Evolutionary conservation across 257 asterid genomes (phyloP).

Genomic region (Scutellaria galericulata): DNA sequence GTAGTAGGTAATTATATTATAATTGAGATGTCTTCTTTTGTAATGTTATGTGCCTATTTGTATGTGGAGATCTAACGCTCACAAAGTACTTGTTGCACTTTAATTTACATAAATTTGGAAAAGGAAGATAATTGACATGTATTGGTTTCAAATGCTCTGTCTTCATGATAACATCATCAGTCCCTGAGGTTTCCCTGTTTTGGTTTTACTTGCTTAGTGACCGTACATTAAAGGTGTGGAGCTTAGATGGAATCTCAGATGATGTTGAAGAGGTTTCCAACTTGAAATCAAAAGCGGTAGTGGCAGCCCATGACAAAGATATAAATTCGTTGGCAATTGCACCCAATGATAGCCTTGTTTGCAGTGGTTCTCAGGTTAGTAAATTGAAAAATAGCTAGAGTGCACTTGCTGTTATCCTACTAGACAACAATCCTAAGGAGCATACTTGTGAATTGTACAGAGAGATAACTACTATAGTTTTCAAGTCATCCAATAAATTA

Average conservation of each 20-base stretch:
- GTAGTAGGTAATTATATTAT: slow-evolving; percentile 72
- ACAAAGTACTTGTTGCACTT: background rate
- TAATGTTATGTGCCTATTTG: background rate
- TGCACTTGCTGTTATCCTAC: background rate
- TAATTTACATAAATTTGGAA: slow-evolving; percentile 16
- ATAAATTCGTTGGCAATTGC: slow-evolving; percentile 89
- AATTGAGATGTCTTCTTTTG: background rate
- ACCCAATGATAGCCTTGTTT: slow-evolving; percentile 92
- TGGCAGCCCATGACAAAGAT: slow-evolving; percentile 97
- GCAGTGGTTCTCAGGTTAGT: slow-evolving; percentile 98
- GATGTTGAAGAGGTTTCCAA: slow-evolving; percentile 50
- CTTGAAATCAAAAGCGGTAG: slow-evolving; percentile 87
- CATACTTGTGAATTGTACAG: slow-evolving; percentile 13
- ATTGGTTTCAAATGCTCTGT: background rate
- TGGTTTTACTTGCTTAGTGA: slow-evolving; percentile 59
- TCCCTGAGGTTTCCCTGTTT: slow-evolving; percentile 28
- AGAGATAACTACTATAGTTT: slow-evolving; percentile 12
- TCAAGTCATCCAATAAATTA: slow-evolving; percentile 13
- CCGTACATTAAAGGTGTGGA: slow-evolving; percentile 91
- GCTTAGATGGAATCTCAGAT: slow-evolving; percentile 65
- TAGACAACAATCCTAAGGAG: background rate
- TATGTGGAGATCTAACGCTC: background rate
- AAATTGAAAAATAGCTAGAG: slow-evolving; percentile 7
- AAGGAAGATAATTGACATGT: slow-evolving; percentile 5
- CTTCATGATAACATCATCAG: background rate